Percentiles rank a stretch among this genome's conserved stretches.
Evolutionary conservation across 352 stramenopile genomes (phyloP).

Genomic region (Phytophthora vignae): DNA sequence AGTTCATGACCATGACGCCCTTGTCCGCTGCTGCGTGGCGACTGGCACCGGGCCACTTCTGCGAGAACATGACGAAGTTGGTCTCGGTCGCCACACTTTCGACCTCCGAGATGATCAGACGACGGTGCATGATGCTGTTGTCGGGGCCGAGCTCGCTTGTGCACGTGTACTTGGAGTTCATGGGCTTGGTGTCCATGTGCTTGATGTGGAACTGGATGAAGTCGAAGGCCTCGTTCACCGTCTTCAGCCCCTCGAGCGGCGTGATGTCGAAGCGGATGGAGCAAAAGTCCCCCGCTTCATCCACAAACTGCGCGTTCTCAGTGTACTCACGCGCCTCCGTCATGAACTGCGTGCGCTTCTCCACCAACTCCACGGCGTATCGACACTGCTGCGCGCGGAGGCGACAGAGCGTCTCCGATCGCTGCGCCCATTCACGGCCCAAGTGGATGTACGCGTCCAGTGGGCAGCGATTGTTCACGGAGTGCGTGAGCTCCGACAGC

Average conservation of each 20-base stretch:
- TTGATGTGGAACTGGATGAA: conserved; percentile 53
- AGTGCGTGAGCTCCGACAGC: conserved; percentile 42
- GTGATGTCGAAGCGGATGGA: conserved; percentile 51
- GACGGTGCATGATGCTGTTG: conserved; percentile 43
- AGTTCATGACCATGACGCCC: conserved; percentile 46
- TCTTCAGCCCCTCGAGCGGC: conserved; percentile 37
- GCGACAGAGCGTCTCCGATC: conserved; percentile 36
- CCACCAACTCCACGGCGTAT: conserved; percentile 47
- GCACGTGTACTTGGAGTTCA: conserved; percentile 41
- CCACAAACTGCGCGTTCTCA: conserved; percentile 55
- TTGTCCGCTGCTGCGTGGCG: conserved; percentile 21
- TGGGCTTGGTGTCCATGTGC: conserved; percentile 43
- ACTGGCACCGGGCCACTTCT: conserved; percentile 16
- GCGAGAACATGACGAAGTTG: conserved; percentile 53
- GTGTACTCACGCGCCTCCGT: conserved; percentile 42
- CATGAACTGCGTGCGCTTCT: conserved; percentile 56
- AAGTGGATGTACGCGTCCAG: conserved; percentile 60
- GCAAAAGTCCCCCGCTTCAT: conserved; percentile 49
- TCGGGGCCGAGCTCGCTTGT: conserved; percentile 38
- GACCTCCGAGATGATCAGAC: conserved; percentile 46
- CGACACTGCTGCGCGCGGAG: conserved; percentile 50
- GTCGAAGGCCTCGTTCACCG: conserved; percentile 44
- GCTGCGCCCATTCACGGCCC: conserved; percentile 32
- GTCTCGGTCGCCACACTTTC: conserved; percentile 45
- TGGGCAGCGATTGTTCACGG: conserved; percentile 38